A percentile compares a stretch with the other conserved stretches of the same genome.
phyloP scores from a whole-genome alignment of 257 asterid species.

The Ophiorrhiza pumila region DNA sequence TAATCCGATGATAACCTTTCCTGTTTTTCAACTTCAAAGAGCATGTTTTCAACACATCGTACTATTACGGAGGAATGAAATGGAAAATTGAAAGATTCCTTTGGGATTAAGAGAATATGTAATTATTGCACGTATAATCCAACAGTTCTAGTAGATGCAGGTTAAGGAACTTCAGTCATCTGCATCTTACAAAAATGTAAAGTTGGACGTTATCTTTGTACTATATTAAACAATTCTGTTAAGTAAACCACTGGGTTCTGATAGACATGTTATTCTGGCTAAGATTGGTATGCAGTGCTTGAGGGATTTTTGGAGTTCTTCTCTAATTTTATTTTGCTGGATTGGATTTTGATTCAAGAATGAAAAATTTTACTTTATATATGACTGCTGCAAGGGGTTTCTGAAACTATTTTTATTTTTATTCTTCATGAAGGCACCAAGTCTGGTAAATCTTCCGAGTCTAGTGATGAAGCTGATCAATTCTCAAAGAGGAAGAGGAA shows the following conservation, averaged over 20 bases:
- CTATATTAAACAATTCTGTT: neutral
- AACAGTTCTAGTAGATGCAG: neutral
- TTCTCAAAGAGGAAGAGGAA: constrained; percentile 85
- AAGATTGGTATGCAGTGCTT: neutral
- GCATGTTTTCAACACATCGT: neutral
- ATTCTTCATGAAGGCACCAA: constrained; percentile 34
- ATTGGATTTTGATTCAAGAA: neutral
- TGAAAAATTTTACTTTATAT: neutral
- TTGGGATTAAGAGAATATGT: neutral
- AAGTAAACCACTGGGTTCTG: neutral
- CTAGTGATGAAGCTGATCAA: constrained; percentile 57
- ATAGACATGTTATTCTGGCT: neutral
- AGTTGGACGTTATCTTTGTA: neutral
- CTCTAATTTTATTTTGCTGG: neutral
- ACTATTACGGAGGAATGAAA: neutral
- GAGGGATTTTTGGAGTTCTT: neutral
- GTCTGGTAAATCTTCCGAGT: constrained; percentile 34
- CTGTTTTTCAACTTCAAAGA: too few relatives aligned
- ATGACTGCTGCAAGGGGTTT: neutral
- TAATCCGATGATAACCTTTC: too few relatives aligned
- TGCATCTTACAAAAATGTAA: neutral
- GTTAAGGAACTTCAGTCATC: neutral
- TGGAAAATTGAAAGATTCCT: neutral
- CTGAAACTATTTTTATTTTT: neutral
- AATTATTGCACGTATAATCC: neutral